phyloP scores from a whole-genome alignment of 2,329 filamentous ascomycete species.

The Stagonosporopsis vannaccii region DNA sequence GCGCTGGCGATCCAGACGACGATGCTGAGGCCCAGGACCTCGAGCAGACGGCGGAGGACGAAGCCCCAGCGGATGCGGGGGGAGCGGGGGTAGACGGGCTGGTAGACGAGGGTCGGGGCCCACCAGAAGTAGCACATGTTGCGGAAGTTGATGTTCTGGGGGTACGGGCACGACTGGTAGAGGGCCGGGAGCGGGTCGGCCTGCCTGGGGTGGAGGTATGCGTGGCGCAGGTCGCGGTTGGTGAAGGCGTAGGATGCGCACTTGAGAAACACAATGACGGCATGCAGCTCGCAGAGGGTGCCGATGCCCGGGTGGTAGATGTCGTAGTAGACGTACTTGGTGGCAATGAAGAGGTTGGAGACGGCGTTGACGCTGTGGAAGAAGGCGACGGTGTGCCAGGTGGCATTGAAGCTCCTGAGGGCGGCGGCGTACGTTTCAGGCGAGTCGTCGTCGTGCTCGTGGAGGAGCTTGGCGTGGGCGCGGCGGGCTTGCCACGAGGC shows the following conservation, averaged over 20 bases:
- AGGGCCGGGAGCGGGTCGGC: slow-evolving; percentile 78
- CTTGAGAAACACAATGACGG: slow-evolving; percentile 95
- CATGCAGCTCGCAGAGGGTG: slow-evolving; percentile 87
- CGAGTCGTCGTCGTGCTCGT: slow-evolving; percentile 59
- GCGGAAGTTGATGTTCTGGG: slow-evolving; percentile 83
- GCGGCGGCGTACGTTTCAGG: slow-evolving; percentile 65
- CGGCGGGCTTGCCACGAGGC: slow-evolving; percentile 81
- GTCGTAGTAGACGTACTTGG: slow-evolving; percentile 85
- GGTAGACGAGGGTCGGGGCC: slow-evolving; percentile 95
- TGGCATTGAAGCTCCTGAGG: slow-evolving; percentile 69
- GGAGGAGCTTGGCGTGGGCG: slow-evolving; percentile 63
- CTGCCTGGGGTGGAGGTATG: slow-evolving; percentile 80
- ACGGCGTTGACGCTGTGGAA: slow-evolving; percentile 85
- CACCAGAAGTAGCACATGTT: slow-evolving; percentile 98
- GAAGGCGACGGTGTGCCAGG: slow-evolving; percentile 82
- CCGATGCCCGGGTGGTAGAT: slow-evolving; percentile 95
- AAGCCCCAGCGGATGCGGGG: slow-evolving; percentile 84
- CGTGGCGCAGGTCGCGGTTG: slow-evolving; percentile 92
- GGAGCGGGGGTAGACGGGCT: slow-evolving; percentile 92
- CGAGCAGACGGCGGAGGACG: slow-evolving; percentile 80
- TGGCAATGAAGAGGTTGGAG: slow-evolving; percentile 79
- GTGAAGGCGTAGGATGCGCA: slow-evolving; percentile 95
- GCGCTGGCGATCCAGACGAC: slow-evolving; percentile 96
- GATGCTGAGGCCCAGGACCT: slow-evolving; percentile 78
- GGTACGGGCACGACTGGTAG: slow-evolving; percentile 86